phyloP scores from a whole-genome alignment of 2,329 filamentous ascomycete genomes.

The Xylaria sp. region DNA sequence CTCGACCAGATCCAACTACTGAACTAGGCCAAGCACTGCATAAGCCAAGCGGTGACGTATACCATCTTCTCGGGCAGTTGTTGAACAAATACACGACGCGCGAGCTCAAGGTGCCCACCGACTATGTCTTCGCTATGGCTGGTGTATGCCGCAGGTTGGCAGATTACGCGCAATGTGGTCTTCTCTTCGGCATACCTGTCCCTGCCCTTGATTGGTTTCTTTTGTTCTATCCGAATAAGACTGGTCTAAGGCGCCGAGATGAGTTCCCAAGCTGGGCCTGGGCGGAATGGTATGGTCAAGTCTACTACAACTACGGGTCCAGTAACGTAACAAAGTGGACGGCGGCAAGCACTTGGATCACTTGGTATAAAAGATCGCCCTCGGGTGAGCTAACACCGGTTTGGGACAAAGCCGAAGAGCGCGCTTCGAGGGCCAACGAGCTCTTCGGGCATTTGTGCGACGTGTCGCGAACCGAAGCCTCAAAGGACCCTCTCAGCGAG shows the following conservation, averaged over 20 bases:
- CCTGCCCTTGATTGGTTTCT: slow-evolving; percentile 41
- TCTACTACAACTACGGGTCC: slow-evolving; percentile 38
- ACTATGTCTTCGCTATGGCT: slow-evolving; percentile 39
- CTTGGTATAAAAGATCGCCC: slow-evolving; percentile 36
- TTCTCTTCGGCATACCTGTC: slow-evolving; percentile 39
- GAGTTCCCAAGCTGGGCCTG: slow-evolving; percentile 41
- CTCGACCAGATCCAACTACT: slow-evolving; percentile 30
- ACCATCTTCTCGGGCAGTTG: slow-evolving; percentile 39
- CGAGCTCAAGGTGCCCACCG: slow-evolving; percentile 33
- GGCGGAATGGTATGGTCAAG: slow-evolving; percentile 39
- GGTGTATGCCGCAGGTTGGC: slow-evolving; percentile 39
- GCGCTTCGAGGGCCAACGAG: slow-evolving; percentile 24
- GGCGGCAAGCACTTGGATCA: slow-evolving; percentile 38
- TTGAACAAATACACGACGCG: slow-evolving; percentile 41
- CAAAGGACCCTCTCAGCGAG: background rate
- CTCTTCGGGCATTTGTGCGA: slow-evolving; percentile 36
- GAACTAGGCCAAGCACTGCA: slow-evolving; percentile 36
- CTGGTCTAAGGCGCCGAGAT: slow-evolving; percentile 34
- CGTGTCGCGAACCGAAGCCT: slow-evolving; percentile 30
- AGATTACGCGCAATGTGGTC: slow-evolving; percentile 36
- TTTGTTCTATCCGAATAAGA: slow-evolving; percentile 37
- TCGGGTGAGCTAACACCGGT: slow-evolving; percentile 26
- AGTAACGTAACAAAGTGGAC: slow-evolving; percentile 38
- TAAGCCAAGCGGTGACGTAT: slow-evolving; percentile 39
- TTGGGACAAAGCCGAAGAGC: slow-evolving; percentile 22